phyloP scores from a whole-genome alignment of 2,329 filamentous ascomycete genomes.

The Colletotrichum sojae region DNA sequence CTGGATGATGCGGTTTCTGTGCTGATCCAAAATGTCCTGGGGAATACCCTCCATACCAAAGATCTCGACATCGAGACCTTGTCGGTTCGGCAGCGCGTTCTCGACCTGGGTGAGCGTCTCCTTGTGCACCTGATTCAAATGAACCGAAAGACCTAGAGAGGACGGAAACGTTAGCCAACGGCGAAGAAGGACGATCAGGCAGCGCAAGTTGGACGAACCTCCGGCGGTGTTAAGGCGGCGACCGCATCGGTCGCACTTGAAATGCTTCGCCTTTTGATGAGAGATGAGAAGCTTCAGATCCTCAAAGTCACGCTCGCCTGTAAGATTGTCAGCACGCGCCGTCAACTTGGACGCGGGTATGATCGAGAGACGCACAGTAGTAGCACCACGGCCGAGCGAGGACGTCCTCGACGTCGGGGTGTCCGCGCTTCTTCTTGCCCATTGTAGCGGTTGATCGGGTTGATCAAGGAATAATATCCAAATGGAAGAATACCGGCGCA shows the following conservation, averaged over 20 bases:
- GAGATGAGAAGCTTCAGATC: slow-evolving; percentile 96
- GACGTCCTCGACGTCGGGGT: slow-evolving; percentile 90
- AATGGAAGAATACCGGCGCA: too few relatives aligned
- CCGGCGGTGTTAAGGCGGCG: slow-evolving; percentile 93
- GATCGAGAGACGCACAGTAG: slow-evolving; percentile 76
- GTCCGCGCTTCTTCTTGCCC: slow-evolving; percentile 92
- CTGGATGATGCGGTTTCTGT: slow-evolving; percentile 88
- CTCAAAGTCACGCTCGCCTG: slow-evolving; percentile 94
- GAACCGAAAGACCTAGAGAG: slow-evolving; percentile 85
- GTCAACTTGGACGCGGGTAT: slow-evolving; percentile 1
- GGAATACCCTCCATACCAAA: slow-evolving; percentile 99
- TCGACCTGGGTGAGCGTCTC: slow-evolving; percentile 89
- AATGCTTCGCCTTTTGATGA: slow-evolving; percentile 99
- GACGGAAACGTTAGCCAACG: slow-evolving; percentile 34
- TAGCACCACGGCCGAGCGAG: slow-evolving; percentile 95
- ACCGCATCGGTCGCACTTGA: slow-evolving; percentile 94
- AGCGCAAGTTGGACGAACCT: slow-evolving; percentile 68
- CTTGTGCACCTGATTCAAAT: slow-evolving; percentile 99
- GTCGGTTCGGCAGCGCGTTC: slow-evolving; percentile 89
- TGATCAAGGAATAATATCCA: too few relatives aligned
- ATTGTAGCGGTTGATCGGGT: slow-evolving; percentile 59
- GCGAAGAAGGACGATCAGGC: background rate
- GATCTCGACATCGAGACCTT: slow-evolving; percentile 92
- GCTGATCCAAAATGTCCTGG: slow-evolving; percentile 84
- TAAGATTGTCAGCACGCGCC: slow-evolving; percentile 43